Evolutionary conservation across 129 eudicot genomes (phyloP), one percentile per base, ranked within the genome.

Genomic region (Pseudognaphalium luteoalbum): DNA sequence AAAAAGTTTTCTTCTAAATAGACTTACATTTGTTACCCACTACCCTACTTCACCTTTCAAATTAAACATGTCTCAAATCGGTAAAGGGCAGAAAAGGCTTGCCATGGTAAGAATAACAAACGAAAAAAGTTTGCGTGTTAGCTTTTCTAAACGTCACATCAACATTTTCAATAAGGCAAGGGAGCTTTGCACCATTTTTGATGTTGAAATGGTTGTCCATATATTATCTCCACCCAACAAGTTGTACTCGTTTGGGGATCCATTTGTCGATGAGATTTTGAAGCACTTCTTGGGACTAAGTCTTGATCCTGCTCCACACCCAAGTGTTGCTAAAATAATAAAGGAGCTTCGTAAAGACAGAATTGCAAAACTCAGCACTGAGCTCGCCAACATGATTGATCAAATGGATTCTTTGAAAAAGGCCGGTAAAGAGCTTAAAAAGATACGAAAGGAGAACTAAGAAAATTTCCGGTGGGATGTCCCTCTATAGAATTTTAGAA

Each of bases 391-490:
- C n/a, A 37, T 73, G 54, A 8, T 70, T 8, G 63, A 52, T 52
- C 83, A 83, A 9, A 17, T 85, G 2, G 92, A 89, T 35, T 20
- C 19, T 0, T 86, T 85, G 78, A 85, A 83, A 63, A 71, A 32
- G 59, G 51, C 78, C 47, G 84, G 85, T 4, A 87, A 87, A 29
- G 78, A 81, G 5, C 81, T 87, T 33, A 71, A 3, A 33, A 71
- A 76, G 47, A 22, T 69, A 67, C 76, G 88, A 60, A 81, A 78
- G 17, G 81, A 63, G 32, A 79, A 78, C 59, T 71, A 78, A 9
- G 83, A 66, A 12, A 75, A 60, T 42, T 51, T 72, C 47, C 83
- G 90, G 96, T 89, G 92, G 96, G 91, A 81, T 65, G 81, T 80
- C 58, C 96, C 91, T 0, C 21, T 81, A 5, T 80, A 82, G 7